Percentiles rank a stretch among this genome's conserved stretches.
Evolutionary conservation across 306 rosid species (phyloP).

Genomic region (Potentilla sterilis): DNA sequence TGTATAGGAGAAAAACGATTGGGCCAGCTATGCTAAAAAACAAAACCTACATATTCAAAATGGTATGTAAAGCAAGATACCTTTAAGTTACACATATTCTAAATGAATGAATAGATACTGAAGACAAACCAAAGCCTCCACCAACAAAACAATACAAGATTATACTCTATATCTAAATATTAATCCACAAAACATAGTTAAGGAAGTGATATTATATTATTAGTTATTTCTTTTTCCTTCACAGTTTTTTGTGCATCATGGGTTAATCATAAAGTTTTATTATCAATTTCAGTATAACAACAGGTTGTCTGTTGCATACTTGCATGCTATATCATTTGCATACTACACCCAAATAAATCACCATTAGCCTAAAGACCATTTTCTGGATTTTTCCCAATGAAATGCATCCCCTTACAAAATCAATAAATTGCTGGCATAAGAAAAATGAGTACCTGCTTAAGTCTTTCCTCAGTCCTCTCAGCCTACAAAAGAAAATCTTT

Average conservation of each 20-base stretch:
- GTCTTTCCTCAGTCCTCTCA: slow-evolving; percentile 62
- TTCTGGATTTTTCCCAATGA: background rate
- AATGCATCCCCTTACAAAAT: background rate
- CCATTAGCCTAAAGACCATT: background rate
- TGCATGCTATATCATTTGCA: background rate
- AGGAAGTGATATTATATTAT: background rate
- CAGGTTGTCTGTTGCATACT: background rate
- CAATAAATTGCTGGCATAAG: slow-evolving; percentile 9
- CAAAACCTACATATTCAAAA: background rate
- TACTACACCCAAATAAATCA: background rate
- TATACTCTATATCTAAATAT: background rate
- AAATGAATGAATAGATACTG: background rate
- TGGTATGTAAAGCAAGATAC: background rate
- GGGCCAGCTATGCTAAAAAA: background rate
- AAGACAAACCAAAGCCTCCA: slow-evolving; percentile 10
- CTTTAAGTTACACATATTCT: background rate
- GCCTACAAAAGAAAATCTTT: slow-evolving; percentile 48
- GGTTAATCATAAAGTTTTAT: background rate
- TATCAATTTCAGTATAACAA: background rate
- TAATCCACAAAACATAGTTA: background rate
- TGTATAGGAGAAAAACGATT: background rate
- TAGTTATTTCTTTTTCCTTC: background rate
- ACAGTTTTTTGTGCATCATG: background rate
- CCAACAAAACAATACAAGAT: background rate
- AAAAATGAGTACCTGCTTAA: slow-evolving; percentile 63